These are phyloP conservation scores for Silybum marianum DNA, from an alignment of 129 eudicot species.

Conservation along the genomic window DNA sequence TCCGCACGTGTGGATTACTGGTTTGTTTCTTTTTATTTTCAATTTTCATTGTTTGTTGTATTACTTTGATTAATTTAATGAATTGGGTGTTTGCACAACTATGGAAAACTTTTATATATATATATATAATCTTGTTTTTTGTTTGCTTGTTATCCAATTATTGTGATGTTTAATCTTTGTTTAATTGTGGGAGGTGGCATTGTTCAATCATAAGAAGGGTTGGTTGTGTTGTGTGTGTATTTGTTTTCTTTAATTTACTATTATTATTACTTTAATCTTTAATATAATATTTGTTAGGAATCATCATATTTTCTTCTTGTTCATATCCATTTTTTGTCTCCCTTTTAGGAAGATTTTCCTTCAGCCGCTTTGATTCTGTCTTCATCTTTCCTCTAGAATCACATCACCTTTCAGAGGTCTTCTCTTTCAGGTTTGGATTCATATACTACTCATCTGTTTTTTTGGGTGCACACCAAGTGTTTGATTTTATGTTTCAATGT, in stretches of 20 bases:
- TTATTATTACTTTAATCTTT: constrained; percentile 23
- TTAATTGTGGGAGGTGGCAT: constrained; percentile 51
- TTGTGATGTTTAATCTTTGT: constrained; percentile 42
- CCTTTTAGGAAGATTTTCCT: constrained; percentile 45
- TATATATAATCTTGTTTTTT: constrained; percentile 28
- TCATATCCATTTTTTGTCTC: constrained; percentile 58
- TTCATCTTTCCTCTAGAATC: constrained; percentile 34
- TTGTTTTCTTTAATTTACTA: constrained; percentile 32
- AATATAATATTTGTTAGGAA: constrained; percentile 11
- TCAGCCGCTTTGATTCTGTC: constrained; percentile 45
- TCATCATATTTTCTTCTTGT: constrained; percentile 42
- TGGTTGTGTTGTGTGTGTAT: constrained; percentile 51
- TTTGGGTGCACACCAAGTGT: constrained; percentile 29
- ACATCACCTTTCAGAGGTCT: constrained; percentile 22
- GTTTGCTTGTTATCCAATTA: constrained; percentile 47
- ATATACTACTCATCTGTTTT: background rate
- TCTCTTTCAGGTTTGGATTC: constrained; percentile 17
- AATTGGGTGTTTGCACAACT: constrained; percentile 33
- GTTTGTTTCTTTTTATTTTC: constrained; percentile 33
- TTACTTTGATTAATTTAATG: constrained; percentile 14
- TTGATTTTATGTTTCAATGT: constrained; percentile 27
- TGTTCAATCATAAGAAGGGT: constrained; percentile 67
- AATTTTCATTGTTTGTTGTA: constrained; percentile 3
- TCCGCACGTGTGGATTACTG: constrained; percentile 53
- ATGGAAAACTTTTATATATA: constrained; percentile 11